These are phyloP conservation scores for Pilobolus umbonatus DNA, from an alignment of 192 early-diverging fungal genomes.

Conservation along the genomic window DNA sequence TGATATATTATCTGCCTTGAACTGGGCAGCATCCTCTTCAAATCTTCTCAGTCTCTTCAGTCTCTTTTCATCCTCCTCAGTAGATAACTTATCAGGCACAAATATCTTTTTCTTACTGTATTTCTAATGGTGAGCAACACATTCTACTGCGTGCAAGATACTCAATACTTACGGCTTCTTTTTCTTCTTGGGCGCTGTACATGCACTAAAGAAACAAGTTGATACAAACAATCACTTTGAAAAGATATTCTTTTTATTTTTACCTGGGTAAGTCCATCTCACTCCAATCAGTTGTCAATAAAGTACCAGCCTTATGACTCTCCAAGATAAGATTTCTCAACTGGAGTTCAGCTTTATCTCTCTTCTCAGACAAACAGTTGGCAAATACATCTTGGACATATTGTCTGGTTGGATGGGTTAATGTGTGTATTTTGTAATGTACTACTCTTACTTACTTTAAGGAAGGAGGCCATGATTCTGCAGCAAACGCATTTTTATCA, in stretches of 20 bases:
- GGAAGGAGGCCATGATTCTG: slow-evolving; percentile 22
- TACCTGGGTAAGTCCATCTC: slow-evolving; percentile 65
- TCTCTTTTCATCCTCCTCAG: slow-evolving; percentile 34
- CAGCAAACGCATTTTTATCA: neutral
- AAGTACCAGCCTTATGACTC: slow-evolving; percentile 24
- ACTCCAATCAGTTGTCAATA: slow-evolving; percentile 67
- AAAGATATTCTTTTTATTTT: neutral
- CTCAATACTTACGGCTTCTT: slow-evolving; percentile 4
- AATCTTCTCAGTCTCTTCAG: slow-evolving; percentile 33
- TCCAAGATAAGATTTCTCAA: slow-evolving; percentile 12
- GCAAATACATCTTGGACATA: slow-evolving; percentile 25
- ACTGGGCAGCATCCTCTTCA: slow-evolving; percentile 20
- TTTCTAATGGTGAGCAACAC: slow-evolving; percentile 10
- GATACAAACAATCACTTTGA: neutral
- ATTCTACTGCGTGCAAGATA: neutral
- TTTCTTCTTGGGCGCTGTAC: neutral
- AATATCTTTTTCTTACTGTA: neutral
- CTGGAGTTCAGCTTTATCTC: slow-evolving; percentile 12
- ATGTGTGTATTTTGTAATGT: neutral
- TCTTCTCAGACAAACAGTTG: neutral
- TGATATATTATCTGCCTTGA: slow-evolving; percentile 1
- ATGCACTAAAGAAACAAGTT: neutral
- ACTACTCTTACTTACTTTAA: slow-evolving; percentile 18
- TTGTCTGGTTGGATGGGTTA: neutral
- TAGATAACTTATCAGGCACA: slow-evolving; percentile 6